phyloP scores from a whole-genome alignment of 345 rosid species.

The Murraya paniculata region DNA sequence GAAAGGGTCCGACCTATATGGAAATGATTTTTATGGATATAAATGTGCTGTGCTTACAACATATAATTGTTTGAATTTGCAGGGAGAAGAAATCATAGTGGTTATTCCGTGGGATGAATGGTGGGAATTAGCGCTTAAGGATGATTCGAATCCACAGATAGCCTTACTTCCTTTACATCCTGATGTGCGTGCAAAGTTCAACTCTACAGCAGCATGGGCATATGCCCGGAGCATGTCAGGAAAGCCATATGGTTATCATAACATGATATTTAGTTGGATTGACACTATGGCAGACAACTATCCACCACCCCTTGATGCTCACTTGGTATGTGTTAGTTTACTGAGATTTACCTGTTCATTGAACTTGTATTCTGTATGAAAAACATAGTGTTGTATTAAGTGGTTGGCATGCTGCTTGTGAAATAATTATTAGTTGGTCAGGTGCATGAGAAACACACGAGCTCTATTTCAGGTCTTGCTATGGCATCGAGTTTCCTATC shows the following conservation, averaged over 20 bases:
- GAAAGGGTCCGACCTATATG: neutral
- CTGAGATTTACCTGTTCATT: neutral
- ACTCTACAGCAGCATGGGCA: constrained; percentile 94
- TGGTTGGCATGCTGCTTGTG: neutral
- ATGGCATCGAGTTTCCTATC: neutral
- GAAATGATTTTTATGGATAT: neutral
- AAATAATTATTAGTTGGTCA: neutral
- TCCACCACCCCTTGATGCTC: constrained; percentile 99
- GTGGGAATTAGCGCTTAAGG: constrained; percentile 88
- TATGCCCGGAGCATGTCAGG: constrained; percentile 92
- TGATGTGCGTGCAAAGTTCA: constrained; percentile 67
- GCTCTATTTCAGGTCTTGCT: neutral
- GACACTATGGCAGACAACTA: constrained; percentile 88
- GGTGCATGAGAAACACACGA: neutral
- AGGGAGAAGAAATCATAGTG: constrained; percentile 96
- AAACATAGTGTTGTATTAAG: neutral
- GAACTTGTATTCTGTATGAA: constrained; percentile 2
- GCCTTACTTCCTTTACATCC: constrained; percentile 92
- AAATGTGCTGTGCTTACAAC: constrained; percentile 2
- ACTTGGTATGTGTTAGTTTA: constrained; percentile 63
- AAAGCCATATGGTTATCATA: constrained; percentile 98
- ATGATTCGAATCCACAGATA: constrained; percentile 87
- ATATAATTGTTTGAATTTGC: constrained; percentile 18
- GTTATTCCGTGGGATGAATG: constrained; percentile 95
- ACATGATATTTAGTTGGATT: constrained; percentile 99